phyloP scores from a whole-genome alignment of 225 moss, liverwort and hornwort genomes.

The Marchantia paleacea region DNA sequence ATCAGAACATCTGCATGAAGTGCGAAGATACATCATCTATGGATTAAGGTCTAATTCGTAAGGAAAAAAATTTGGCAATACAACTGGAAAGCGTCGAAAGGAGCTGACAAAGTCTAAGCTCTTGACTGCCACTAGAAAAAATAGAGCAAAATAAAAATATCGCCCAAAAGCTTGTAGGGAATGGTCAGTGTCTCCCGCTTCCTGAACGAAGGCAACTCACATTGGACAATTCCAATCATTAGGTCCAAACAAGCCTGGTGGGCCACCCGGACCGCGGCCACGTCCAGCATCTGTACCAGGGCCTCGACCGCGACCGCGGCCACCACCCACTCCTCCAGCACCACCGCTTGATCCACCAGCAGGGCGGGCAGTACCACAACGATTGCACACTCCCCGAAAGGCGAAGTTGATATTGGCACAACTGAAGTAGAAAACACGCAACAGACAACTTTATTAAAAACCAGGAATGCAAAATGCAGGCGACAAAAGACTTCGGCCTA shows the following conservation, averaged over 20 bases:
- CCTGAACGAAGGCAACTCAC: conserved; percentile 33
- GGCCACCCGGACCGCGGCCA: conserved; percentile 73
- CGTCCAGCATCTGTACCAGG: conserved; percentile 46
- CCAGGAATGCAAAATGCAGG: neutral
- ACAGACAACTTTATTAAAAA: neutral
- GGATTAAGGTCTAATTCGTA: too few species aligned
- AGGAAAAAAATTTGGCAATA: neutral
- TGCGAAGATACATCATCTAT: too few species aligned
- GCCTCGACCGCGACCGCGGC: conserved; percentile 66
- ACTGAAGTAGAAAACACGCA: conserved; percentile 41
- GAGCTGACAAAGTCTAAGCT: too few species aligned
- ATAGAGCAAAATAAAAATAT: neutral
- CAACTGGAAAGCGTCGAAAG: neutral
- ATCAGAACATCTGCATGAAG: too few species aligned
- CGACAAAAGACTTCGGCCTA: neutral
- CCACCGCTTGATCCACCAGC: conserved; percentile 54
- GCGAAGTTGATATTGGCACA: conserved; percentile 84
- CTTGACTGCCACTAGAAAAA: neutral
- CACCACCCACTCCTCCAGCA: conserved; percentile 54
- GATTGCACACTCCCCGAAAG: conserved; percentile 85
- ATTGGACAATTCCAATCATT: conserved; percentile 98
- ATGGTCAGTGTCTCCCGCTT: too few species aligned
- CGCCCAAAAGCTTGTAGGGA: too few species aligned
- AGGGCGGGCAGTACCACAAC: conserved; percentile 73
- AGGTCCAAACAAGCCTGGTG: conserved; percentile 76